Base-by-base conservation (phyloP, 176 grass and related monocot species). In the Poa annua region DNA sequence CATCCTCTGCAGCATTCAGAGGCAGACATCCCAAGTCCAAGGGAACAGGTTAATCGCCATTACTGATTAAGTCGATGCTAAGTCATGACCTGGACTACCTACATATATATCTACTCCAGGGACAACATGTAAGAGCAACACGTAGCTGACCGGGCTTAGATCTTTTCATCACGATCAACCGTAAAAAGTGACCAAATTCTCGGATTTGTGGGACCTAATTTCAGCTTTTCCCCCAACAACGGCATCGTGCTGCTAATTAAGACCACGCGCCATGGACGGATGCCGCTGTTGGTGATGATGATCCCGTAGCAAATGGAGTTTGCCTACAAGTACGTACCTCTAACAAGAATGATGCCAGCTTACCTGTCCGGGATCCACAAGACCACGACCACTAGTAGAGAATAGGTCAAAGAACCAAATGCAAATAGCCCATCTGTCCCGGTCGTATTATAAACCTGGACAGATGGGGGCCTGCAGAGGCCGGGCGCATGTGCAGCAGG, bases 11-110 rank as follows among this genome's bases (percentile, higher is more conserved):
- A 70, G 82, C 82, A 89, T 53, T 75, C 29, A 81, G 9, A 33
- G 34, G 34, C 71, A 75, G 70, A 54, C 42, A 71, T 19, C 45
- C 19, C 41, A 81, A 55, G 66, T 88, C 75, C 44, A 80, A 67
- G 49, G 25, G 25, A 75, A 59, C 59, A 84, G 59, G 61, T 60
- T 74, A 48, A 71, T 79, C 66, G 20, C 1, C 51, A 13, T 57
- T 19, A 47, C 47, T 48, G 72, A 73, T 36, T 64, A 74, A 74
- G 8, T 54, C 7, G n/a, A 29, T 60, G 14, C 32, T 34, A 44
- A 71, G 65, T 63, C 64, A 68, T 68, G 60, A 8, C 53, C 55
- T 15, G 35, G 45, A 75, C 81, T n/a, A 47, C 55, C 66, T 5
- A 6, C 5, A 36, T 36, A 6, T 36, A 36, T 36, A 11, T 15